These are phyloP conservation scores for Penicillium pancosmium DNA, from an alignment of 495 filamentous ascomycete genomes.

Conservation along the genomic window DNA sequence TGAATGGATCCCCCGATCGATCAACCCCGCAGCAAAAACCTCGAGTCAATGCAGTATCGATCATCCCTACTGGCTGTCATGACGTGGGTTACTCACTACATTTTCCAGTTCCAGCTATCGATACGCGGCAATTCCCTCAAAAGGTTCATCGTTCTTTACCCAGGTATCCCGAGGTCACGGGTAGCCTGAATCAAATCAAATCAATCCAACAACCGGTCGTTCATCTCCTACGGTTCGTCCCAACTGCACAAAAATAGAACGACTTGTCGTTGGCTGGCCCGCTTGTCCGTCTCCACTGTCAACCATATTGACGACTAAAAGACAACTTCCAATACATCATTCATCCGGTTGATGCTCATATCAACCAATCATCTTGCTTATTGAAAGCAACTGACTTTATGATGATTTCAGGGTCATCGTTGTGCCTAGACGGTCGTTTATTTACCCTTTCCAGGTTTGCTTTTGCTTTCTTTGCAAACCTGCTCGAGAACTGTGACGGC, in stretches of 20 bases:
- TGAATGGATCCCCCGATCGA: neutral
- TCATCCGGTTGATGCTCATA: neutral
- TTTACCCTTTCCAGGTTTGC: neutral
- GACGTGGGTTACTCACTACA: neutral
- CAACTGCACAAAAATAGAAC: constrained; percentile 18
- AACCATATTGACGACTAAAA: constrained; percentile 2
- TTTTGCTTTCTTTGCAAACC: neutral
- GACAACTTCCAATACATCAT: constrained; percentile 4
- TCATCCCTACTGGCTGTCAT: neutral
- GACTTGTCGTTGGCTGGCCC: constrained; percentile 13
- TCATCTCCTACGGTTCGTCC: constrained; percentile 9
- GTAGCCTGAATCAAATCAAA: neutral
- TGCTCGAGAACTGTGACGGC: neutral
- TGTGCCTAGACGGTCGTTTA: neutral
- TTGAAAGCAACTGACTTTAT: neutral
- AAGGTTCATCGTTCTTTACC: neutral
- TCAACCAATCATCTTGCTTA: constrained; percentile 3
- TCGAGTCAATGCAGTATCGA: neutral
- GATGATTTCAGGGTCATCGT: constrained; percentile 2
- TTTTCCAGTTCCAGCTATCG: neutral
- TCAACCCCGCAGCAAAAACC: neutral
- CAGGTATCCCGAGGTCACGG: neutral
- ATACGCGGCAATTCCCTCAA: neutral
- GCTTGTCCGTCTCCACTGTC: constrained; percentile 1
- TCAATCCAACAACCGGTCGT: neutral